Percentiles rank a stretch among this genome's conserved stretches.
phyloP scores from a whole-genome alignment of 2,329 filamentous ascomycete species.

The Drechslerella coelobrocha region DNA sequence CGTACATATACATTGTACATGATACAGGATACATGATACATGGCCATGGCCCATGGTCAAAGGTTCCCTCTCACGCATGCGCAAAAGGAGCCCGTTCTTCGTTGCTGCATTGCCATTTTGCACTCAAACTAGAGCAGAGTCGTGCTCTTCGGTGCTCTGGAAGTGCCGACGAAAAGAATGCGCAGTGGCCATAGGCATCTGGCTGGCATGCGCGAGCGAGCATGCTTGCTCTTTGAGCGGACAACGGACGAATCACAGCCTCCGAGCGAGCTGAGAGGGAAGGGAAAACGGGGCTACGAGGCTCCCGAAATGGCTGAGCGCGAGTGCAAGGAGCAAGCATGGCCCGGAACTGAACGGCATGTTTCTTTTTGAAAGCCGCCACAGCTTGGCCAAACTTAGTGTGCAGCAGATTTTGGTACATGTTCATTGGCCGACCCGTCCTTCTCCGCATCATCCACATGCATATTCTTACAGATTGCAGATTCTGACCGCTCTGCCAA shows the following conservation, averaged over 20 bases:
- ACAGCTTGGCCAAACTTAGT: conserved; percentile 4
- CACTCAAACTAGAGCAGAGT: neutral
- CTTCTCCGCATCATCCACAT: conserved; percentile 10
- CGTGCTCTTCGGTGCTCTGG: neutral
- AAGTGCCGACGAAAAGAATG: neutral
- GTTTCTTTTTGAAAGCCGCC: conserved; percentile 22
- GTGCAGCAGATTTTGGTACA: conserved; percentile 3
- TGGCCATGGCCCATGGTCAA: neutral
- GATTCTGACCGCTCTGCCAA: too few relatives aligned
- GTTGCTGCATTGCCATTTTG: neutral
- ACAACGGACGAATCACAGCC: conserved; percentile 2
- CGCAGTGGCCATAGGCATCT: neutral
- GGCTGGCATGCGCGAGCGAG: neutral
- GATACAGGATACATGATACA: too few relatives aligned
- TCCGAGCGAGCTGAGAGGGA: neutral
- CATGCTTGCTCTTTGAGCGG: too few relatives aligned
- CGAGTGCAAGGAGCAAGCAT: too few relatives aligned
- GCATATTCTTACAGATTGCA: conserved; percentile 27
- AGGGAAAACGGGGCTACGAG: neutral
- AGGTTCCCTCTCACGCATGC: neutral
- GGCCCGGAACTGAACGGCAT: conserved; percentile 43
- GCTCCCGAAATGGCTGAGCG: neutral
- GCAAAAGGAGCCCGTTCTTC: neutral
- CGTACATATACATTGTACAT: neutral
- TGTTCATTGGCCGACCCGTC: neutral